Conservation (phyloP, 257 asterid species). For the Solanum virginianum region DNA sequence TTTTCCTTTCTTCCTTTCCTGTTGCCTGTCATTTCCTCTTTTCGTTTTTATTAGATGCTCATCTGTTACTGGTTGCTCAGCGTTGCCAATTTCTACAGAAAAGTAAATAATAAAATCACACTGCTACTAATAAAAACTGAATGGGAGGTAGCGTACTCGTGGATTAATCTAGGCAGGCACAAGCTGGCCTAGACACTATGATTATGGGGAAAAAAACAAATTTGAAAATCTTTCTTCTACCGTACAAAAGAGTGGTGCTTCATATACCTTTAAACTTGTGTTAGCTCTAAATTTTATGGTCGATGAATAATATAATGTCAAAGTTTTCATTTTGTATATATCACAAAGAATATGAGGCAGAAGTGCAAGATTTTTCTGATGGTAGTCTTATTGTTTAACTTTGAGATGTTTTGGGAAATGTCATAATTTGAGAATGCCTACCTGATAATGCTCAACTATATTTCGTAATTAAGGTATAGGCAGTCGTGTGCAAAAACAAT, state of each 20-base stretch:
- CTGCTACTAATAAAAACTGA: neutral
- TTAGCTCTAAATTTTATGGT: neutral
- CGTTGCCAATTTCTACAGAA: neutral
- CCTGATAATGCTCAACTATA: no score
- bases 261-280: neutral
- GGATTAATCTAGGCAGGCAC: neutral
- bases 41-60: neutral
- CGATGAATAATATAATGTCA: neutral
- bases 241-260: neutral
- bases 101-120: neutral
- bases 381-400: neutral
- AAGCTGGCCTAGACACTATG: neutral
- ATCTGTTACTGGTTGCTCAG: neutral
- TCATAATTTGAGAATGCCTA: neutral
- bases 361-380: neutral
- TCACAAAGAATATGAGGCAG: neutral
- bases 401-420: neutral
- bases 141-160: neutral
- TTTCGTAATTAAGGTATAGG: no score
- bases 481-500: no score
- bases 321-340: neutral
- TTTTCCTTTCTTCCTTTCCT: neutral
- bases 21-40: neutral
- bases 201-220: neutral
- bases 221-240: neutral